These are phyloP conservation scores for Alternaria alternata DNA, from an alignment of 2,329 filamentous ascomycete species.

Conservation along the genomic window DNA sequence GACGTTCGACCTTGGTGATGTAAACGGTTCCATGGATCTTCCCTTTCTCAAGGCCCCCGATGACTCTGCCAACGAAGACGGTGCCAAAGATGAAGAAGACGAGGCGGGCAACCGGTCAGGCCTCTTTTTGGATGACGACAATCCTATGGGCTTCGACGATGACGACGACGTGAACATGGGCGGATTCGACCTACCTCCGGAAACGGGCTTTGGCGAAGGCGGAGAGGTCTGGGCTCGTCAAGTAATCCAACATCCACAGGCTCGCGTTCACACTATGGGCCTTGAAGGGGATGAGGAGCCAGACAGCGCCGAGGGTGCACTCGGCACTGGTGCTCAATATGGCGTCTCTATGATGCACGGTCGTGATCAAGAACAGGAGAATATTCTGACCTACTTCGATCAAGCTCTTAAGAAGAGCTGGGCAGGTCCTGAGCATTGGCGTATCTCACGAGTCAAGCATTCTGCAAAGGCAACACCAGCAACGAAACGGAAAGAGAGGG, in stretches of 20 bases:
- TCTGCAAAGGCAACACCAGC: slow-evolving; percentile 65
- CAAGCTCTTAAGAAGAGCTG: slow-evolving; percentile 96
- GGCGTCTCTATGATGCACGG: slow-evolving; percentile 78
- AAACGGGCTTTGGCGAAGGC: slow-evolving; percentile 91
- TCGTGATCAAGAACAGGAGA: slow-evolving; percentile 79
- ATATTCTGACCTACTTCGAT: slow-evolving; percentile 98
- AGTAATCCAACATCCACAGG: slow-evolving; percentile 84
- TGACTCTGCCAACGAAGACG: slow-evolving; percentile 78
- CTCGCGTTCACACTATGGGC: slow-evolving; percentile 76
- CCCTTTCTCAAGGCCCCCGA: slow-evolving; percentile 91
- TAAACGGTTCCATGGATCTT: slow-evolving; percentile 84
- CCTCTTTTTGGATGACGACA: slow-evolving; percentile 86
- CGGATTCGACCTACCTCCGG: slow-evolving; percentile 65
- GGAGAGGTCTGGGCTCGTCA: slow-evolving; percentile 95
- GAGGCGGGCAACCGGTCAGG: slow-evolving; percentile 71
- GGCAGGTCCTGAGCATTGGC: slow-evolving; percentile 98
- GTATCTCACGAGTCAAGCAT: slow-evolving; percentile 90
- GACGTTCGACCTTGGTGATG: slow-evolving; percentile 88
- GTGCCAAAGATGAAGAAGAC: slow-evolving; percentile 55
- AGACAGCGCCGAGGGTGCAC: slow-evolving; percentile 58
- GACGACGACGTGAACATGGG: slow-evolving; percentile 67
- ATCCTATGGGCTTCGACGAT: slow-evolving; percentile 82
- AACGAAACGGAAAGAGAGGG: slow-evolving; percentile 87
- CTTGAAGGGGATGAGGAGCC: slow-evolving; percentile 63
- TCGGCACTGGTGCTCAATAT: slow-evolving; percentile 71